Percentiles rank a stretch among this genome's conserved stretches.
Evolutionary conservation across 2,329 filamentous ascomycete genomes (phyloP).

Genomic region (Hymenoscyphus scutula): DNA sequence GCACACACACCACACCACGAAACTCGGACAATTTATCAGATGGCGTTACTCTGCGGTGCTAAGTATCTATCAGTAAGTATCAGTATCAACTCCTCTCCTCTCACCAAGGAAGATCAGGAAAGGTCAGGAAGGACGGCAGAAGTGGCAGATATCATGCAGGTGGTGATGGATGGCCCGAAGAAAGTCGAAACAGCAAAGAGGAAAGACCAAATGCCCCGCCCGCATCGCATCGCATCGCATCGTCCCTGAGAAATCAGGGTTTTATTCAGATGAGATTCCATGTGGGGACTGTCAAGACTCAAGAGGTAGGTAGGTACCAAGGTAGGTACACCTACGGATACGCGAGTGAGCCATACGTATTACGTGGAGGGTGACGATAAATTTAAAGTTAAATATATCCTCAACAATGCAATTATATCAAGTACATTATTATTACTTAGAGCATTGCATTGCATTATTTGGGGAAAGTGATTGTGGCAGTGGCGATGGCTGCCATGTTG

Average conservation of each 20-base stretch:
- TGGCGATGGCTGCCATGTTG: neutral
- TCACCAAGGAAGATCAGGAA: neutral
- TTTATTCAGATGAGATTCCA: slow-evolving; percentile 2
- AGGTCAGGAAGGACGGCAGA: neutral
- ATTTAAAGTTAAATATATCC: neutral
- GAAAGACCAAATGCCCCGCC: neutral
- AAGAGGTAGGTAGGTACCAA: no score
- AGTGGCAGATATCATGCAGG: no score
- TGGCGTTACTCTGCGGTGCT: neutral
- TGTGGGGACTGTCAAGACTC: neutral
- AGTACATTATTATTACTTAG: no score
- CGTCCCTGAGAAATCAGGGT: neutral
- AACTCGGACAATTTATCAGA: neutral
- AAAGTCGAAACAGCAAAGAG: neutral
- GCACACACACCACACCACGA: neutral
- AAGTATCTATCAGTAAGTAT: no score
- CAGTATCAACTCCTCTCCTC: neutral
- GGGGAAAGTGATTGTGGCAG: neutral
- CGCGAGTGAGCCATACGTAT: no score
- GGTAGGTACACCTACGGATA: no score
- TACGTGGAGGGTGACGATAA: neutral
- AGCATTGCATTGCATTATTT: neutral
- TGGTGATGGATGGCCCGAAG: neutral
- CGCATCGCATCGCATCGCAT: no score
- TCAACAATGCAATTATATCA: neutral